Percentiles rank a stretch among this genome's conserved stretches.
Evolutionary conservation across 495 filamentous ascomycete genomes (phyloP).

Genomic region (Aspergillus cavernicola): DNA sequence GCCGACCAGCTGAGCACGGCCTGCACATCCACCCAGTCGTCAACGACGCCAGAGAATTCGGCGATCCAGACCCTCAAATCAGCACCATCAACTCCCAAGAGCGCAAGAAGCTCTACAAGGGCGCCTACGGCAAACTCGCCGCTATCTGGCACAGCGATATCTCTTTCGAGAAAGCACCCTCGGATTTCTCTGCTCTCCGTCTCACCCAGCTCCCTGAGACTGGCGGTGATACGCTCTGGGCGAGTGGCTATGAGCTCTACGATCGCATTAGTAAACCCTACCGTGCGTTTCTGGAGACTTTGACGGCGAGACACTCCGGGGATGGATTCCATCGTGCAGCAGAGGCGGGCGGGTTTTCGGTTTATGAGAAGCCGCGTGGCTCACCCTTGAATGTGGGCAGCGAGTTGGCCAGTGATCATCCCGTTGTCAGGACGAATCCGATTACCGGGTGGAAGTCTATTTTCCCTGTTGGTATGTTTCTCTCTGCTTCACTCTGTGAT

Average conservation of each 20-base stretch:
- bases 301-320: constrained; percentile 53
- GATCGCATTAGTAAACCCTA: constrained; percentile 62
- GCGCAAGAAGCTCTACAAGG: constrained; percentile 46
- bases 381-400: constrained; percentile 58
- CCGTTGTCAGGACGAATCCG: constrained; percentile 69
- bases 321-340: constrained; percentile 19
- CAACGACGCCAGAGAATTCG: constrained; percentile 37
- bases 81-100: constrained; percentile 59
- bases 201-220: constrained; percentile 57
- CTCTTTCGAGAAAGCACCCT: constrained; percentile 57
- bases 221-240: constrained; percentile 67
- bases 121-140: constrained; percentile 14
- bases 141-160: constrained; percentile 60
- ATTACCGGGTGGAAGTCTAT: constrained; percentile 76
- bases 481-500: neutral
- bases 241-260: constrained; percentile 68
- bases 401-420: constrained; percentile 56
- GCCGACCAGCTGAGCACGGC: constrained; percentile 51
- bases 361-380: constrained; percentile 55
- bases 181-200: constrained; percentile 55
- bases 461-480: constrained; percentile 49
- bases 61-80: constrained; percentile 60
- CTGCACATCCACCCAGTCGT: constrained; percentile 73
- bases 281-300: constrained; percentile 58
- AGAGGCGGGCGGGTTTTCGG: constrained; percentile 33